Conservation (phyloP, 805 yeast species). For the Metschnikowia colocasiae region DNA sequence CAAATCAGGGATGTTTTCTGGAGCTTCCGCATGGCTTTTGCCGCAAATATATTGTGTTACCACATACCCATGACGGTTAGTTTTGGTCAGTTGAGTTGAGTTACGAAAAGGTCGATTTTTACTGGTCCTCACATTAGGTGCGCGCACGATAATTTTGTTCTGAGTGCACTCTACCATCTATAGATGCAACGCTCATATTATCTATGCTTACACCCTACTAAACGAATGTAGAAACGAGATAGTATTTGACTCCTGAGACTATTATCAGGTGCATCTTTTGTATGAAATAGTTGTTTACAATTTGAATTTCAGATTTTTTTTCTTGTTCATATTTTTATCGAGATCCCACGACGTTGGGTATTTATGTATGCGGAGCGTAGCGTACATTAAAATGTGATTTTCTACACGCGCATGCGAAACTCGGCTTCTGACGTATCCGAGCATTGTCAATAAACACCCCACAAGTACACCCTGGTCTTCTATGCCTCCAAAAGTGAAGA, state of each 20-base stretch:
- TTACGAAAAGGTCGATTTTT: slow-evolving; percentile 30
- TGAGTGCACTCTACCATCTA: slow-evolving; percentile 2
- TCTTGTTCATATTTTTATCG: neutral
- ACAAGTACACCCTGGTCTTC: neutral
- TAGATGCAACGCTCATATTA: neutral
- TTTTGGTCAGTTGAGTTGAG: slow-evolving; percentile 1
- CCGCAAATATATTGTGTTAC: neutral
- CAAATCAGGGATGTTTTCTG: no score
- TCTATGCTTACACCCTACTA: neutral
- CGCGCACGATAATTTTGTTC: slow-evolving; percentile 17
- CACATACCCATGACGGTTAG: slow-evolving; percentile 15
- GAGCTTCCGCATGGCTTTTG: neutral
- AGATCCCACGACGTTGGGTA: neutral
- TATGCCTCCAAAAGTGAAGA: neutral
- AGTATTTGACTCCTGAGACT: no score
- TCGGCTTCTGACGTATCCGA: neutral
- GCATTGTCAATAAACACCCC: neutral
- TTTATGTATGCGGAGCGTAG: neutral
- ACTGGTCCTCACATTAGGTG: slow-evolving; percentile 24
- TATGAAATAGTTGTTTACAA: no score
- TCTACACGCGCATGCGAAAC: neutral
- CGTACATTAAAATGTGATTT: neutral
- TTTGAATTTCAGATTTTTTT: neutral
- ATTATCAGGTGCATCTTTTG: no score
- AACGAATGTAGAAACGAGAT: neutral